Conservation (phyloP, 495 filamentous ascomycete species). For the Hyaloscypha hepaticicola region DNA sequence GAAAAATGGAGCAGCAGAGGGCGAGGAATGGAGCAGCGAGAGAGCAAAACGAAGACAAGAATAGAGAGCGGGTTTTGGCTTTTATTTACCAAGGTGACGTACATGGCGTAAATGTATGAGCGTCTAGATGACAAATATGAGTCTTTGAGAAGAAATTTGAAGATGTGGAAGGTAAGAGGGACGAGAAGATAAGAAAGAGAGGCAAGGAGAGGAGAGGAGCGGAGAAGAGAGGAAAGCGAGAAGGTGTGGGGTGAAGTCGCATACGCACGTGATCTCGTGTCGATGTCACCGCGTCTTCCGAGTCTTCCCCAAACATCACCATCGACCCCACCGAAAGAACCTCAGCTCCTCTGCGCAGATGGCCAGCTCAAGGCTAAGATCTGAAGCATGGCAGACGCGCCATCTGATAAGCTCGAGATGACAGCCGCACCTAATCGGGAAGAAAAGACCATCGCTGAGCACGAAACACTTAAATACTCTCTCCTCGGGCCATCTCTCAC, state of each 20-base stretch:
- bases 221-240: not conserved
- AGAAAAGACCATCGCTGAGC: slow-evolving; percentile 19
- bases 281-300: slow-evolving; percentile 5
- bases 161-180: not conserved
- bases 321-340: not conserved
- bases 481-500: slow-evolving; percentile 91
- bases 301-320: not conserved
- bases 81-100: no score
- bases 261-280: slow-evolving; percentile 1
- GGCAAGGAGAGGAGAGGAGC: not conserved
- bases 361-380: not conserved
- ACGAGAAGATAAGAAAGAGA: not conserved
- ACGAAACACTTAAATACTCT: slow-evolving; percentile 54
- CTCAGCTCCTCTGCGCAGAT: not conserved
- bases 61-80: no score
- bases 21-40: no score
- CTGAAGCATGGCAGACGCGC: not conserved
- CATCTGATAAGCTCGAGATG: slow-evolving; percentile 12
- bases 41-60: no score
- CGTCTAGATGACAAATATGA: no score
- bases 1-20: no score
- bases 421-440: slow-evolving; percentile 9
- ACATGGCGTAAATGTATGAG: no score
- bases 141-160: no score
- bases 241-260: not conserved